These are phyloP conservation scores for Eucalyptus curtisii DNA, from an alignment of 345 rosid species.

Conservation along the genomic window DNA sequence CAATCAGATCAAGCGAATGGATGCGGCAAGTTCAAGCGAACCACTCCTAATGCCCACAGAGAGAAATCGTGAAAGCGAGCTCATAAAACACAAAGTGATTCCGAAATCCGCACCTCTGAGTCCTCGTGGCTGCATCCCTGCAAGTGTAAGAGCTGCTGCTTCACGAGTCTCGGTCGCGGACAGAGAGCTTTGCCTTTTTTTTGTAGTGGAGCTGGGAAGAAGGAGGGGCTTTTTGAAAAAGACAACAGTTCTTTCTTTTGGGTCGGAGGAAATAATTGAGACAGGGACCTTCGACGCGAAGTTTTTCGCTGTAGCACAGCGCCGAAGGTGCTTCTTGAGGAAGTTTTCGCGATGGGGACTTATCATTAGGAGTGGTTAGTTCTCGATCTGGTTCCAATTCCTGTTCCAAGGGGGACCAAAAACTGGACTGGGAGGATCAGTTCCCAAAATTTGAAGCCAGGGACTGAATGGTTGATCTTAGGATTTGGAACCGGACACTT, in stretches of 20 bases:
- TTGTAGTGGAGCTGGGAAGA: background rate
- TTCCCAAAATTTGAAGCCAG: too few species aligned
- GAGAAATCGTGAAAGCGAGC: background rate
- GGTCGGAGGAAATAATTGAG: too few species aligned
- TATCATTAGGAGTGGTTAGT: too few species aligned
- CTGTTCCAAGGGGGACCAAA: too few species aligned
- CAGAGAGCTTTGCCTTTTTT: background rate
- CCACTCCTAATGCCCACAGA: background rate
- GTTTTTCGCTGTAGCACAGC: background rate
- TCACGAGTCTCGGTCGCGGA: background rate
- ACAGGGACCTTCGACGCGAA: background rate
- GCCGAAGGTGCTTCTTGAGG: background rate
- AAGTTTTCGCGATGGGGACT: background rate
- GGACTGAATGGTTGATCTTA: fast-evolving
- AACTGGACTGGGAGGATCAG: fast-evolving
- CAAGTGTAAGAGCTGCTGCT: background rate
- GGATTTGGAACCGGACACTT: too few species aligned
- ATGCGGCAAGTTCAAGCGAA: background rate
- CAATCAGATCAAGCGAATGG: background rate
- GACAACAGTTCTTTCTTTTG: background rate
- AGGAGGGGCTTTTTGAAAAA: too few species aligned
- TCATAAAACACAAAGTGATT: background rate
- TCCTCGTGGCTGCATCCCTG: background rate
- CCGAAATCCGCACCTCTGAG: background rate
- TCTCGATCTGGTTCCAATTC: too few species aligned